Evolutionary conservation across 1,139 yeast genomes (phyloP), one percentile per base, ranked within the genome.

Genomic region (Pichiaceae sp.): DNA sequence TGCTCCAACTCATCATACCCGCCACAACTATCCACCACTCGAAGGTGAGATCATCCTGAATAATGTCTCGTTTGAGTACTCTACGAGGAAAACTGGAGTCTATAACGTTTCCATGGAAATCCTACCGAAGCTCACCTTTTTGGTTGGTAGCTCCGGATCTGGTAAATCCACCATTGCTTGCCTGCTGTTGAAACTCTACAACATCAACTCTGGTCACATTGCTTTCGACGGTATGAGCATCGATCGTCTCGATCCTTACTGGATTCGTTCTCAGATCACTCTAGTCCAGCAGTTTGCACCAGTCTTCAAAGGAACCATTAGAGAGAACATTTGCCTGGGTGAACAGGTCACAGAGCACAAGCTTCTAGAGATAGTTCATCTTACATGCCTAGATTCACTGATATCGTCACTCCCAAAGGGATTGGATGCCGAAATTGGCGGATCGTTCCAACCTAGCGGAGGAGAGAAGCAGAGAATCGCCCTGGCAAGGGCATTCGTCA

Each of bases 401-500:
- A 53, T 81, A 1, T 48, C 53, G 4, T 57, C 53, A 25, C 50
- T 80, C 2, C 70, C 79, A 0, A 57, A 71, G 8, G 86, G 87
- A 0, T 37, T 75, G 3, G 66, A 79, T 20, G 71, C 85, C 0
- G 44, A 54, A 2, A 49, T 83, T 3, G 75, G 78, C 8, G 35
- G 30, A 15, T 53, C 59, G 0, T 37, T 63, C 15, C 53, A 64
- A 2, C 61, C 91, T n/a, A 86, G 96, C 45, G 97, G 97, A 3
- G 98, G 98, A 0, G 96, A 91, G 55, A 72, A 70, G 38, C 98
- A 91, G 57, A 63, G 89, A 40, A 64, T 91, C 3, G 81, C 91
- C 0, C 54, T 91, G 21, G 96, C 96, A 0, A 68, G 96, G 40
- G 96, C 96, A 0, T 69, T 67, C 43, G 47, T 87, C 4, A 66